Evolutionary conservation across 1,139 yeast genomes (phyloP), one percentile per base, ranked within the genome.

Genomic region (Candida neerlandica): DNA sequence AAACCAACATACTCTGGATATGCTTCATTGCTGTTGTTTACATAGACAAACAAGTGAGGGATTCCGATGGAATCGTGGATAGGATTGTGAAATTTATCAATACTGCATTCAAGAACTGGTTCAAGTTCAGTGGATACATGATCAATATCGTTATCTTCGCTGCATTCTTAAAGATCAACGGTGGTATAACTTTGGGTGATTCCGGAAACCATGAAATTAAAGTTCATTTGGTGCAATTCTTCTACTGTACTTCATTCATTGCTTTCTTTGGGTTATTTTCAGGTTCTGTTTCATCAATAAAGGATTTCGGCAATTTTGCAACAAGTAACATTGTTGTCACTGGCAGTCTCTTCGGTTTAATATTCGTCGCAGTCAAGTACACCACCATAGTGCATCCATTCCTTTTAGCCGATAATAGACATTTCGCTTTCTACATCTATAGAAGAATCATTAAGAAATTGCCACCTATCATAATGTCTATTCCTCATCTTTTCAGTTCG

Each of bases 391-490:
- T 85, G 4, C 99, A 95, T 63, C 97, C 98, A 10, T 95, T 92
- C 66, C 67, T 94, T 39, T 74, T 92, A 44, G 96, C 99, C 0
- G 99, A 95, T 65, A 95, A 95, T 68, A 82, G 99, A 55, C 99
- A 94, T 64, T 90, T 84, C 64, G 85, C 96, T 0, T 94, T 94
- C 64, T 95, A 94, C 68, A 70, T 94, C 35, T 89, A 88, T 81
- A 80, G 82, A 50, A 80, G 80, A 51, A 60, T 92, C 15, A 73
- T 89, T 39, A 67, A 73, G 53, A 71, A 71, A 30, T 67, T 35
- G 14, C 41, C 41, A 4, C 29, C 41, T 19, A 9, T 37, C 3
- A 3, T 37, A 12, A 37, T 37, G 45, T 65, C 85, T 57, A 75
- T 85, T 0, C 92, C 96, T 1, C 91, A 91, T 63, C 96, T 89